Evolutionary conservation across 2,329 filamentous ascomycete genomes (phyloP).

Genomic region (Fusarium burgessii): DNA sequence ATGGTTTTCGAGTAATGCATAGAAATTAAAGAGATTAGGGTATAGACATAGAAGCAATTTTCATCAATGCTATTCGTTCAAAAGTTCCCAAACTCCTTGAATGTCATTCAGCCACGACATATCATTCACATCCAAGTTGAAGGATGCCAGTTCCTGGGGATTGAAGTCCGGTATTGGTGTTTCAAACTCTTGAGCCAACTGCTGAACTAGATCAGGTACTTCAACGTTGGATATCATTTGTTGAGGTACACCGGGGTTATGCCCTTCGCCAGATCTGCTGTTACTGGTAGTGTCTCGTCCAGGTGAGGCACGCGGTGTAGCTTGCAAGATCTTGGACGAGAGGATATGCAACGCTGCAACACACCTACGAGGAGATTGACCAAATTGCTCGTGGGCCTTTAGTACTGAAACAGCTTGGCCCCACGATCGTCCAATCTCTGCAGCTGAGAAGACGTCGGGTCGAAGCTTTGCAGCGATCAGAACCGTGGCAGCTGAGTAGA

Average conservation of each 20-base stretch:
- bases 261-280: not conserved
- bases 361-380: conserved; percentile 50
- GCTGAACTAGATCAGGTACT: conserved; percentile 28
- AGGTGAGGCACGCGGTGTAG: conserved; percentile 1
- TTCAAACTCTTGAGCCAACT: conserved; percentile 40
- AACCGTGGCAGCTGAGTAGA: conserved; percentile 53
- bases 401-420: conserved; percentile 51
- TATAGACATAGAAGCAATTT: not conserved
- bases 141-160: conserved; percentile 43
- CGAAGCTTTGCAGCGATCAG: conserved; percentile 53
- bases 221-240: conserved; percentile 1
- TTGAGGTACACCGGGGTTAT: not conserved
- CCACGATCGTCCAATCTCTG: conserved; percentile 49
- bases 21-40: not conserved
- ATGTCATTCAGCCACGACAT: conserved; percentile 52
- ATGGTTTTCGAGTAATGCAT: conserved; percentile 52
- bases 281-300: not conserved
- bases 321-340: conserved; percentile 50
- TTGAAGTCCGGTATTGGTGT: conserved; percentile 38
- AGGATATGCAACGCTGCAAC: conserved; percentile 52
- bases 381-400: conserved; percentile 50
- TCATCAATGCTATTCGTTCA: conserved; percentile 37
- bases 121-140: conserved; percentile 50
- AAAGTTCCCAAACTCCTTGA: conserved; percentile 48
- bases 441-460: conserved; percentile 47